Percentiles rank a stretch among this genome's conserved stretches.
Evolutionary conservation across 73 alveolate genomes (phyloP).

Genomic region (Stentor roeselii): DNA sequence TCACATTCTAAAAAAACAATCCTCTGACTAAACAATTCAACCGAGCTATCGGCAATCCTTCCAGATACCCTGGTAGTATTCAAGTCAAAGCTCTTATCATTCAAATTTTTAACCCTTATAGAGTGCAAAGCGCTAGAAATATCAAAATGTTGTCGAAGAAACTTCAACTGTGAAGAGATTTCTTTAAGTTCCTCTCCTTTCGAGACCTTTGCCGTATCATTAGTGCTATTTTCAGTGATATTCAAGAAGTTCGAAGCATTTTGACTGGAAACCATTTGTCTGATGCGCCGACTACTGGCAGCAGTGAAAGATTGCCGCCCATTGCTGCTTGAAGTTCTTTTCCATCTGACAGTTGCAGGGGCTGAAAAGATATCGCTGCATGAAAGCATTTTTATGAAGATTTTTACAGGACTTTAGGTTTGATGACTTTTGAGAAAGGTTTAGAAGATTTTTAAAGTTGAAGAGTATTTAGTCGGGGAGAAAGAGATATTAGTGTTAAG

Average conservation of each 20-base stretch:
- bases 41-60: background rate
- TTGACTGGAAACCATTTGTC: conserved; percentile 23
- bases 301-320: background rate
- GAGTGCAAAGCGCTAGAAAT: background rate
- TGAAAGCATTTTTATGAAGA: background rate
- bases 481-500: too few species aligned
- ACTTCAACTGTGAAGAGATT: conserved; percentile 7
- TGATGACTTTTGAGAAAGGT: too few species aligned
- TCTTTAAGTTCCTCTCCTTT: conserved; percentile 17
- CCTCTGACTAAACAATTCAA: too few species aligned
- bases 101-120: background rate
- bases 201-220: conserved; percentile 15
- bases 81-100: background rate
- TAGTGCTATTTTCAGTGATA: background rate
- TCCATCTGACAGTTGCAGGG: conserved; percentile 27
- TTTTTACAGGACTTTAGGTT: too few species aligned
- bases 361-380: background rate
- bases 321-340: background rate
- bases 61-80: background rate
- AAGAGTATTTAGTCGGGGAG: too few species aligned
- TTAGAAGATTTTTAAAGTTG: too few species aligned
- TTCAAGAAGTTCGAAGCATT: conserved; percentile 15
- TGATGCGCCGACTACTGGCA: background rate
- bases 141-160: background rate
- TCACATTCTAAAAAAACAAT: conserved; percentile 29